Evolutionary conservation across 345 rosid genomes (phyloP), one percentile per base, ranked within the genome.

Genomic region (Euclidium syriacum): DNA sequence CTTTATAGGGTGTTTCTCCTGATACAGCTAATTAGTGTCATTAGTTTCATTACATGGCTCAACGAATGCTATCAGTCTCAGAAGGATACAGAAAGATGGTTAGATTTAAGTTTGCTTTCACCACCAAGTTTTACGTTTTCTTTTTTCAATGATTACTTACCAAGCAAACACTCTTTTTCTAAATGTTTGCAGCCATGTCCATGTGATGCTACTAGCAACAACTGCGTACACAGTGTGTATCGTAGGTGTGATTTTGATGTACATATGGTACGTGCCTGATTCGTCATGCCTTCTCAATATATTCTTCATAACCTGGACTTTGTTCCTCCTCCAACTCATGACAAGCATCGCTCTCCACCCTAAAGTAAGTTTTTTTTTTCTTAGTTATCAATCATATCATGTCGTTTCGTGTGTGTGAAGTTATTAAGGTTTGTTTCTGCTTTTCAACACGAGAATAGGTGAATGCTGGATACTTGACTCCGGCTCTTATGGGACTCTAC

Each of bases 401-500:
- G 25, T 26, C 52, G 25, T 36, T 15, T 26, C 20, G 8, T 24
- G 27, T 46, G 2, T 50, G 19, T 55, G 8, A 36, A 23, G 39
- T 68, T 60, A 52, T 43, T 52, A 40, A 68, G 4, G 16, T 34
- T 57, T 51, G 52, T 18, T 34, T 47, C 22, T 47, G 40, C 5
- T 25, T 32, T 22, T 40, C 27, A 29, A 67, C 18, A 51, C 16
- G 2, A n/a, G n/a, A 78, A 74, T 78, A 92, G 98, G 78, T 92
- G 18, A 85, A 86, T 52, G 81, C 79, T 4, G 91, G 96, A 38
- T 78, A 81, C 83, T 79, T 92, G 77, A 71, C 92, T 76, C 94
- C 96, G 0, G 96, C 94, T 61, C 89, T 92, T 59, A 92, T 92
- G 98, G 98, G 98, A 34, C 96, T 92, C 17, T 92, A 92, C 65